phyloP scores from a whole-genome alignment of 2,329 filamentous ascomycete species.

The Fusarium guadeloupense region DNA sequence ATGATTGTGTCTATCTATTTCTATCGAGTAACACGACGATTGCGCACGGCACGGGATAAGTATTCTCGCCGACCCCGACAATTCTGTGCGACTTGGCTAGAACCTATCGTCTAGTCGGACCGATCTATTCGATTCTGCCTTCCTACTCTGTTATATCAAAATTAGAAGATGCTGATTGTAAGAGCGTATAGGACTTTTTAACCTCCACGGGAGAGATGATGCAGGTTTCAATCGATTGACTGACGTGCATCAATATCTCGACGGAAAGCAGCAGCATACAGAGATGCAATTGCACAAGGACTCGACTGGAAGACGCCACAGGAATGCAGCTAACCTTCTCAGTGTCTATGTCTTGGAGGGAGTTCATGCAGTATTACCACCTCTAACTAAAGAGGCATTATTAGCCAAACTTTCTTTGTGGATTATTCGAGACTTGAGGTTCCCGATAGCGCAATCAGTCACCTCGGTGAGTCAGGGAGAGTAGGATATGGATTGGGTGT shows the following conservation, averaged over 20 bases:
- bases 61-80: constrained; percentile 72
- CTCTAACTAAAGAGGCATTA: constrained; percentile 71
- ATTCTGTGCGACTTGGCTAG: constrained; percentile 70
- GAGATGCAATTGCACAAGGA: constrained; percentile 90
- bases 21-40: constrained; percentile 72
- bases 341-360: constrained; percentile 59
- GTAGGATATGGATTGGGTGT: too few relatives aligned
- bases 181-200: too few relatives aligned
- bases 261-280: constrained; percentile 81
- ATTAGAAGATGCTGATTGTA: too few relatives aligned
- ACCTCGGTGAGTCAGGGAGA: too few relatives aligned
- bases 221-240: constrained; percentile 74
- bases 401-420: constrained; percentile 73
- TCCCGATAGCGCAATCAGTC: too few relatives aligned
- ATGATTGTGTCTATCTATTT: constrained; percentile 67
- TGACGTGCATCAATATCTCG: constrained; percentile 72
- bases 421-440: too few relatives aligned
- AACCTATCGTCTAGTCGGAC: constrained; percentile 55
- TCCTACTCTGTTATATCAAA: too few relatives aligned
- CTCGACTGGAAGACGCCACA: constrained; percentile 82
- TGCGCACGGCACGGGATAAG: constrained; percentile 72
- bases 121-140: too few relatives aligned
- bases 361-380: constrained; percentile 56
- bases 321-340: constrained; percentile 81
- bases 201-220: constrained; percentile 81